phyloP scores from a whole-genome alignment of 306 rosid species.

The Vigna trinervia region DNA sequence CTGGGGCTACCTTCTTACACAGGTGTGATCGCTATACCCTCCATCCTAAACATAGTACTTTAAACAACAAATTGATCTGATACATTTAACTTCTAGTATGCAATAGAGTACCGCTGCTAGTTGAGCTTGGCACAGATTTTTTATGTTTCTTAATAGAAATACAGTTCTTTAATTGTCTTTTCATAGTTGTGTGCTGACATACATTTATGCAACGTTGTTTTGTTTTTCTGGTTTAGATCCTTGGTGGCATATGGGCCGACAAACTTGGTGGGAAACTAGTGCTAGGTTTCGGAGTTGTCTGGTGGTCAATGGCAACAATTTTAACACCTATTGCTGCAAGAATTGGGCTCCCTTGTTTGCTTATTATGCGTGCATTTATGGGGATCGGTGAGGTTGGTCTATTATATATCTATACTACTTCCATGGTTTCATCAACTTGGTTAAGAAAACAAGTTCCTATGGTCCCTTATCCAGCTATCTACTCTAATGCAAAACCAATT shows the following conservation, averaged over 20 bases:
- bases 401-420: slow-evolving; percentile 39
- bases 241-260: slow-evolving; percentile 99
- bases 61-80: slow-evolving; percentile 21
- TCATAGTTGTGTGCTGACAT: slow-evolving; percentile 40
- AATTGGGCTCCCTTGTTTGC: slow-evolving; percentile 87
- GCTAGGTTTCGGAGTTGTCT: slow-evolving; percentile 90
- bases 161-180: slow-evolving; percentile 17
- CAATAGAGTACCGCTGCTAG: slow-evolving; percentile 5
- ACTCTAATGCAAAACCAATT: neutral
- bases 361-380: slow-evolving; percentile 92
- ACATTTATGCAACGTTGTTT: slow-evolving; percentile 1
- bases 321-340: slow-evolving; percentile 95
- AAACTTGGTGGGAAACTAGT: slow-evolving; percentile 93
- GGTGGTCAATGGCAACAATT: slow-evolving; percentile 96
- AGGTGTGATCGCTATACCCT: slow-evolving; percentile 58
- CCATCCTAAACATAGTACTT: neutral
- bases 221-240: slow-evolving; percentile 57
- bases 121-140: slow-evolving; percentile 21
- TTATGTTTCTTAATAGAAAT: slow-evolving; percentile 23
- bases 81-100: slow-evolving; percentile 21
- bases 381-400: slow-evolving; percentile 93
- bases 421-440: slow-evolving; percentile 13
- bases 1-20: slow-evolving; percentile 98
- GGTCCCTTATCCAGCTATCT: slow-evolving; percentile 7
- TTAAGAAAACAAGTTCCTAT: neutral